A percentile compares a stretch with the other conserved stretches of the same genome.
Evolutionary conservation across 2,329 filamentous ascomycete genomes (phyloP).

Genomic region (Neurospora sp.): DNA sequence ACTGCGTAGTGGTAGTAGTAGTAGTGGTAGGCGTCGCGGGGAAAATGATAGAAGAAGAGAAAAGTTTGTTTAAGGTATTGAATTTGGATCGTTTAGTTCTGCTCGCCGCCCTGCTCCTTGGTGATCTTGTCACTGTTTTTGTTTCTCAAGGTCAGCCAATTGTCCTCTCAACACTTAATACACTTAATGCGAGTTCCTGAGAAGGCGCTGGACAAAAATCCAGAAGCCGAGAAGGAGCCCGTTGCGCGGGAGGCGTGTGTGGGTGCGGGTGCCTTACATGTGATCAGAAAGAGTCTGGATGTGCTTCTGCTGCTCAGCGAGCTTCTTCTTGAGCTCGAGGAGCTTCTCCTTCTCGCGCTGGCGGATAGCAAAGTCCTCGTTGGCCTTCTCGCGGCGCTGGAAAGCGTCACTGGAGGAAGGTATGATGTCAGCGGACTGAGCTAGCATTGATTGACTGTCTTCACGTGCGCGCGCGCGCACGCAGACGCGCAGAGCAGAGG

Average conservation of each 20-base stretch:
- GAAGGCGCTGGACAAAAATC: too few species aligned
- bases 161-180: too few species aligned
- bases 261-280: constrained; percentile 48
- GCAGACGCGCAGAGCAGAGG: neutral
- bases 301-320: constrained; percentile 70
- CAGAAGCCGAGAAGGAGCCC: too few species aligned
- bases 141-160: too few species aligned
- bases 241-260: too few species aligned
- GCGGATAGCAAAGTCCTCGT: constrained; percentile 76
- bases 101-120: constrained; percentile 60
- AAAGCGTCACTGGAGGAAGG: constrained; percentile 65
- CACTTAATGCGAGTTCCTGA: too few species aligned
- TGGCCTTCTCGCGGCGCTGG: constrained; percentile 81
- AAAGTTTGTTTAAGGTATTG: neutral
- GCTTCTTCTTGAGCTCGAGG: constrained; percentile 59
- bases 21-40: neutral
- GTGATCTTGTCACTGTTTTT: constrained; percentile 62
- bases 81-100: constrained; percentile 35
- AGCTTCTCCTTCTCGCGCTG: constrained; percentile 90
- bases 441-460: too few species aligned
- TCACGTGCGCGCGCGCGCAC: neutral
- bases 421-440: constrained; percentile 5
- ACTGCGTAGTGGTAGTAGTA: neutral
- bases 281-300: constrained; percentile 77
- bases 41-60: neutral